phyloP scores from a whole-genome alignment of 352 stramenopile species.

The Peronospora belbahrii region DNA sequence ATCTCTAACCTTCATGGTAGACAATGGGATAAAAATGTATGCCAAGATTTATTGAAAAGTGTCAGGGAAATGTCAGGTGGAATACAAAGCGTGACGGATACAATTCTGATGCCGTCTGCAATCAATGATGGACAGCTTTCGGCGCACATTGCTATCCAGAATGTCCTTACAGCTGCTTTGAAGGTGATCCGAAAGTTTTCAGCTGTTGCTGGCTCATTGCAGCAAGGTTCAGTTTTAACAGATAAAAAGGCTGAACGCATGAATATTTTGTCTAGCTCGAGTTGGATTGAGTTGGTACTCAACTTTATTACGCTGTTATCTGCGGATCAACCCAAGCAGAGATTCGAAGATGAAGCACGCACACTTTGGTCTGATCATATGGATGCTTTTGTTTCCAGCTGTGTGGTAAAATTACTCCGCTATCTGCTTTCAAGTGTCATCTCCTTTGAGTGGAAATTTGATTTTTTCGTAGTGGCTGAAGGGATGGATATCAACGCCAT shows the following conservation, averaged over 20 bases:
- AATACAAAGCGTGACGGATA: constrained; percentile 1
- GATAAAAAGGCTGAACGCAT: constrained; percentile 8
- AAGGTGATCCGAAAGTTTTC: constrained; percentile 18
- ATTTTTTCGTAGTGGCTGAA: constrained; percentile 8
- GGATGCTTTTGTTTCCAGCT: constrained; percentile 17
- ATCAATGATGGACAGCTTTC: neutral
- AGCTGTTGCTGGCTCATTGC: constrained; percentile 8
- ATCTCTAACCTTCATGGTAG: constrained; percentile 25
- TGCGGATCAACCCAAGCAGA: neutral
- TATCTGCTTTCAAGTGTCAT: constrained; percentile 26
- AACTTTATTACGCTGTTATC: constrained; percentile 8
- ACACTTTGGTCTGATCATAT: constrained; percentile 15
- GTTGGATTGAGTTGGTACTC: constrained; percentile 18
- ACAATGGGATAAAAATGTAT: neutral
- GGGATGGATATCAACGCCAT: neutral
- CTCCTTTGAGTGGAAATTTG: constrained; percentile 42
- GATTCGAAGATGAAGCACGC: neutral
- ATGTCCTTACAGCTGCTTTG: constrained; percentile 18
- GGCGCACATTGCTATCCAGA: constrained; percentile 10
- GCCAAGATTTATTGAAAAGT: constrained; percentile 3
- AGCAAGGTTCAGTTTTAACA: constrained; percentile 1
- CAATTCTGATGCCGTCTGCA: neutral
- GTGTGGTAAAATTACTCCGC: constrained; percentile 21
- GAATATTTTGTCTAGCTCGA: constrained; percentile 5
- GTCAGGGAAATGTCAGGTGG: constrained; percentile 7